Base-by-base conservation (phyloP, 768 basidiomycete species). In the Nidularia sp. region DNA sequence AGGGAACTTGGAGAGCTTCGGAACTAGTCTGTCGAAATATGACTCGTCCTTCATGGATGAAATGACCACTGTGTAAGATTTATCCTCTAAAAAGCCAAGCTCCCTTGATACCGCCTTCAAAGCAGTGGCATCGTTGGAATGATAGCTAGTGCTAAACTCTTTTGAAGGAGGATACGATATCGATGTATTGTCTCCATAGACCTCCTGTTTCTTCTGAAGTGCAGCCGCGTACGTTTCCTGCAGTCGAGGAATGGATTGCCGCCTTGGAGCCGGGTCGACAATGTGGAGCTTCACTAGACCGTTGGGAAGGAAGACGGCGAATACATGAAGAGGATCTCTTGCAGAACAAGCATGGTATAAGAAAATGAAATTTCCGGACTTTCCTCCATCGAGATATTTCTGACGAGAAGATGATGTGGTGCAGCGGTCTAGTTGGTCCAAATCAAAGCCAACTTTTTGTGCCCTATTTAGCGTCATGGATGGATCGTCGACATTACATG, bases 71-170 rank as follows among this genome's bases (percentile, higher is more conserved):
- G 83, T 83, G 57, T 84, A 83, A 2, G 85, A 86, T 65, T 87
- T 79, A 52, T 84, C 81, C 60, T 91, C 87, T 51, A 89, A 58
- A 2, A 90, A 64, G 10, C 85, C 85, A 5, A 99, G 79, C 61
- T 98, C 96, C 34, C 91, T 84, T 8, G 91, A 93, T 49, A 99
- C 74, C 2, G 90, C 88, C 55, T 88, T 92, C 51, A 98, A 70
- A 2, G 95, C 97, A 0, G 86, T 84, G 1, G 70, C 66, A 52
- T 94, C 92, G 55, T 79, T 88, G 53, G 78, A 78, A 59, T 97
- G 90, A 67, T 96, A 96, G 4, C 81, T 75, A 8, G 84, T 81
- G 7, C 73, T 72, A 61, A 89, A 86, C 12, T 86, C 77, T 50
- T 79, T 75, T 9, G 77, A 64, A 5, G 76, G 66, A 0, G 86